These are phyloP conservation scores for Fusarium pilosicola DNA, from an alignment of 2,329 filamentous ascomycete species.

Conservation along the genomic window DNA sequence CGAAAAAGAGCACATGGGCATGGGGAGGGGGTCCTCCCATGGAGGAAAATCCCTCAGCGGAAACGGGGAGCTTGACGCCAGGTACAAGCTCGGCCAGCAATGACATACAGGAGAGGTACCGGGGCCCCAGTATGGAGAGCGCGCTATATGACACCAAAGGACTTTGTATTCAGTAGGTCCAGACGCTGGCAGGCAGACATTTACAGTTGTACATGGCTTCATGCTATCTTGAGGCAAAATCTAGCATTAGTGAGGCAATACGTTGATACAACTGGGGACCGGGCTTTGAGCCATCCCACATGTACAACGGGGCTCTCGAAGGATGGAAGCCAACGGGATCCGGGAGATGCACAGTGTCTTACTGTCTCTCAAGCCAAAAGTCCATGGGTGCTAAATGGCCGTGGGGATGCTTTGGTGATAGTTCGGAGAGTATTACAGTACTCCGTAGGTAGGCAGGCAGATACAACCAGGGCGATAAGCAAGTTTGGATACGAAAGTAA, in stretches of 20 bases:
- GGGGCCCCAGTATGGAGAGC: conserved; percentile 25
- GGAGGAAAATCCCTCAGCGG: conserved; percentile 45
- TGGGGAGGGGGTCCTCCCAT: conserved; percentile 29
- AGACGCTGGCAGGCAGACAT: not conserved
- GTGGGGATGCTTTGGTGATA: conserved; percentile 12
- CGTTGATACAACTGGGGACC: conserved; percentile 13
- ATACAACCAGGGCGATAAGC: conserved; percentile 2
- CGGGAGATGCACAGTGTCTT: conserved; percentile 41
- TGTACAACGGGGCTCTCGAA: conserved; percentile 17
- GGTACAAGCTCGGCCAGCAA: conserved; percentile 36
- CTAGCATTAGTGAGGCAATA: conserved; percentile 19
- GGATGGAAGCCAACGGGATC: conserved; percentile 29
- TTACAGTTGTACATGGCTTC: conserved; percentile 19
- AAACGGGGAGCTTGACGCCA: conserved; percentile 32
- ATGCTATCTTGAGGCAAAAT: conserved; percentile 33
- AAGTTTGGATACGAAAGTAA: conserved; percentile 24
- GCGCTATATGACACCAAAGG: conserved; percentile 26
- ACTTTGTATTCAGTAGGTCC: conserved; percentile 24
- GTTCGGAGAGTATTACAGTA: conserved; percentile 1
- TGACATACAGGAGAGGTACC: conserved; percentile 43
- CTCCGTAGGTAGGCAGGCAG: not conserved
- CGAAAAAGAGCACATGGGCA: conserved; percentile 30
- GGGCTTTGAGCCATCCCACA: conserved; percentile 21
- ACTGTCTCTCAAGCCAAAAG: conserved; percentile 1
- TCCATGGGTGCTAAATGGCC: conserved; percentile 8